Conservation (phyloP, 176 grass and related monocot genomes). For the Melocanna baccifera region DNA sequence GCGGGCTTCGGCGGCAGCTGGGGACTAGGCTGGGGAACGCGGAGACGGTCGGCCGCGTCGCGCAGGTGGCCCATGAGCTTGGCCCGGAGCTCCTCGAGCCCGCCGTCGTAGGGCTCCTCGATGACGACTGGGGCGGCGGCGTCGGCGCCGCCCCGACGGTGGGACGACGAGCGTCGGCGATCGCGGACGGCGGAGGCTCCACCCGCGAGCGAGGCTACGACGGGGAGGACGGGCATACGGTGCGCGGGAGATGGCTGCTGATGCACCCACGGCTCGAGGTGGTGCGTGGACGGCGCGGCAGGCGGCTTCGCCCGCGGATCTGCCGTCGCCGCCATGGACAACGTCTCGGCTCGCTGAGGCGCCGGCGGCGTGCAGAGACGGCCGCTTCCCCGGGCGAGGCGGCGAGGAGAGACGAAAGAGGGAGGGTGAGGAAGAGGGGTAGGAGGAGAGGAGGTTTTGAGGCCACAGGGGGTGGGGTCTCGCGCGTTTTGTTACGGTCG, state of each 20-base stretch:
- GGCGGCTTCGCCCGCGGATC: conserved; percentile 59
- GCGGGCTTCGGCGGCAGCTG: background rate
- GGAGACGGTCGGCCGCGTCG: conserved; percentile 56
- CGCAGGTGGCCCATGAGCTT: conserved; percentile 79
- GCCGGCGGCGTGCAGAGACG: background rate
- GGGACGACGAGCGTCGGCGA: conserved; percentile 15
- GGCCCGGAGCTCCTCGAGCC: conserved; percentile 48
- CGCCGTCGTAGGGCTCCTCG: conserved; percentile 13
- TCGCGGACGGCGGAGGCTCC: background rate
- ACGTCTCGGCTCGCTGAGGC: background rate
- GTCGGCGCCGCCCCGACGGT: background rate
- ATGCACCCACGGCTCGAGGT: conserved; percentile 46
- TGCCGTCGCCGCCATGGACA: conserved; percentile 56
- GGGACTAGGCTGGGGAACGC: background rate
- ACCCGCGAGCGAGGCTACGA: background rate
- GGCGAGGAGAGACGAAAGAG: background rate
- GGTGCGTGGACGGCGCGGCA: conserved; percentile 25
- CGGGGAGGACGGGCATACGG: conserved; percentile 5
- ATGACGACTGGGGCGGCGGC: background rate
- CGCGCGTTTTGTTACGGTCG: conserved; percentile 46
- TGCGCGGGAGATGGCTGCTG: conserved; percentile 27
- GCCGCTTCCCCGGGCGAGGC: conserved; percentile 9
- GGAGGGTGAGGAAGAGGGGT: background rate
- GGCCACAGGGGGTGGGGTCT: conserved; percentile 29
- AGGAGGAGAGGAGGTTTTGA: conserved; percentile 39